A percentile compares a stretch with the other conserved stretches of the same genome.
Conservation (phyloP, 495 filamentous ascomycete species). For the Penicillium longicatenatum region DNA sequence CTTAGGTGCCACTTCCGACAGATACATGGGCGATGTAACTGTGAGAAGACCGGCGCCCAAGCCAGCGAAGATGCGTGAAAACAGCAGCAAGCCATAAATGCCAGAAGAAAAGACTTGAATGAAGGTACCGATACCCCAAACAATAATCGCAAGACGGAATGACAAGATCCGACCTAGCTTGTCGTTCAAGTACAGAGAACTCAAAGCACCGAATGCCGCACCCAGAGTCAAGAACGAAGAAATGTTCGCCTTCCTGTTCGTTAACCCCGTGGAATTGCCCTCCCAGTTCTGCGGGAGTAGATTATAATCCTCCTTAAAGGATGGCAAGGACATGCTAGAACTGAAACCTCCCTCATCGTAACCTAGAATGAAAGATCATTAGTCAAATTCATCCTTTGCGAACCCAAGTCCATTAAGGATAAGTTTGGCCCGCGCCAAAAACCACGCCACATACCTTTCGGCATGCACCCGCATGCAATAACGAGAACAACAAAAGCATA, state of each 20-base stretch:
- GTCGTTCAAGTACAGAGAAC: conserved; percentile 44
- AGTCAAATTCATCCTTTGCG: neutral
- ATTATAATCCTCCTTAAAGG: conserved; percentile 45
- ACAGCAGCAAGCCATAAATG: conserved; percentile 47
- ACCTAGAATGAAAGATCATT: conserved; percentile 26
- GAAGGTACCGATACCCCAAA: conserved; percentile 45
- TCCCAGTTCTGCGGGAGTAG: conserved; percentile 39
- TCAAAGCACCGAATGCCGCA: conserved; percentile 44
- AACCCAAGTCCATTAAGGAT: neutral
- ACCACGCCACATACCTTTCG: conserved; percentile 37
- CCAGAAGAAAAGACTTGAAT: conserved; percentile 48
- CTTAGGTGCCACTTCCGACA: conserved; percentile 54
- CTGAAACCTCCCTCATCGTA: conserved; percentile 54
- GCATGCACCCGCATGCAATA: conserved; percentile 46
- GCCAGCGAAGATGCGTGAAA: conserved; percentile 46
- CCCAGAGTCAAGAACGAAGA: conserved; percentile 49
- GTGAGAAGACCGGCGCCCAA: conserved; percentile 53
- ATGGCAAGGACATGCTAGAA: conserved; percentile 41
- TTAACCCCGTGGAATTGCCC: conserved; percentile 36
- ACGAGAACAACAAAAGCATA: conserved; percentile 43
- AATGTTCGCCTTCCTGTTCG: conserved; percentile 48
- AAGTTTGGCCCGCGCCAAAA: neutral
- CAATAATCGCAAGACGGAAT: conserved; percentile 42
- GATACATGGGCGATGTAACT: conserved; percentile 51
- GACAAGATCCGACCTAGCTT: conserved; percentile 40